phyloP scores from a whole-genome alignment of 2,329 filamentous ascomycete species.

The Colletotrichum liriopes region DNA sequence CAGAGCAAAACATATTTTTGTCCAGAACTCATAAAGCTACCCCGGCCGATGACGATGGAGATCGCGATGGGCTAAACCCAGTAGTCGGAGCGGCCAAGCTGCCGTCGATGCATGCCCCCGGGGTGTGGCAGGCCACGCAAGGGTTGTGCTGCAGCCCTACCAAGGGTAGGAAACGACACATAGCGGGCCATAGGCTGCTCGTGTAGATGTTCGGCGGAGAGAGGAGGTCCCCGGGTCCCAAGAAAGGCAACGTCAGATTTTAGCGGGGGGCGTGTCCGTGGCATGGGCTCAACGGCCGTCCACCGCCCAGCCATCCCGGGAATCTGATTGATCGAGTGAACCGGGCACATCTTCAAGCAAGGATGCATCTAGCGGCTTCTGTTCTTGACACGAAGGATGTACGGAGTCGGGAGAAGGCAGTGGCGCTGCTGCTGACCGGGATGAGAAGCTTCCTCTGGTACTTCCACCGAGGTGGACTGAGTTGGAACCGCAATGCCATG shows the following conservation, averaged over 20 bases:
- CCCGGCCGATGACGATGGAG: conserved; percentile 26
- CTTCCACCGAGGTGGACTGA: background rate
- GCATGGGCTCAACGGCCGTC: conserved; percentile 24
- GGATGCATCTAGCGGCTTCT: background rate
- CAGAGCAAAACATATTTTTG: conserved; percentile 41
- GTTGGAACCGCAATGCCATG: background rate
- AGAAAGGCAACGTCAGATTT: conserved; percentile 42
- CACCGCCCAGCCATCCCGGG: conserved; percentile 1
- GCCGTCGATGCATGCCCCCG: conserved; percentile 16
- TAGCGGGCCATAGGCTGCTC: conserved; percentile 4
- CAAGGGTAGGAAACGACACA: conserved; percentile 1
- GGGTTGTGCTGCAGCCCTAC: conserved; percentile 36
- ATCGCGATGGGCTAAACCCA: conserved; percentile 25
- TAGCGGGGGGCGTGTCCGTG: conserved; percentile 28
- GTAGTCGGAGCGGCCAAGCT: conserved; percentile 11
- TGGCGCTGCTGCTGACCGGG: conserved; percentile 34
- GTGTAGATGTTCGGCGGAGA: conserved; percentile 5
- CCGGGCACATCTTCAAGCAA: conserved; percentile 3
- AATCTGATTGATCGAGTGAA: conserved; percentile 18
- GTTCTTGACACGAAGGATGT: conserved; percentile 16
- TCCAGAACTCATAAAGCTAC: conserved; percentile 8
- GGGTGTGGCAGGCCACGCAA: conserved; percentile 10
- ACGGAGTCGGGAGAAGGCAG: conserved; percentile 10
- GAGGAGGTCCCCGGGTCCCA: background rate
- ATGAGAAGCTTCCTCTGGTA: conserved; percentile 1